Evolutionary conservation across 345 rosid genomes (phyloP).

Genomic region (Lepidium aucheri): DNA sequence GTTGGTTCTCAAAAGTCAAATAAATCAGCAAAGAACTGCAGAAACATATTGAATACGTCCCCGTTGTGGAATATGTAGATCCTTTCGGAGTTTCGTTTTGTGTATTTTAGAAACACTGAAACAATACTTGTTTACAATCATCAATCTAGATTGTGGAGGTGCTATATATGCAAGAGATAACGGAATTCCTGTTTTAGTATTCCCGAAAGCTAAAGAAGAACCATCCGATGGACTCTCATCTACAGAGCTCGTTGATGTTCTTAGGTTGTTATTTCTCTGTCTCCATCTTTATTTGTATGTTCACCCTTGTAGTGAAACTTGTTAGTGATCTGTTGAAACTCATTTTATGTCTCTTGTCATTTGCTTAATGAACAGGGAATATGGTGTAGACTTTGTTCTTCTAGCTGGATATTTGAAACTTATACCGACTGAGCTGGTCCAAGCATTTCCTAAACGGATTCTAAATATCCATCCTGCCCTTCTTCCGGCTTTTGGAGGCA

Average conservation of each 20-base stretch:
- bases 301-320: neutral
- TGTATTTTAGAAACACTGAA: neutral
- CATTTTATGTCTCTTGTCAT: neutral
- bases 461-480: conserved; percentile 76
- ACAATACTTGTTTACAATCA: neutral
- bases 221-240: conserved; percentile 46
- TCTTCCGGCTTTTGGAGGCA: conserved; percentile 91
- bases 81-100: neutral
- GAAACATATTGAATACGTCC: too few species aligned
- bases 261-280: conserved; percentile 35
- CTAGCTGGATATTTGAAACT: conserved; percentile 82
- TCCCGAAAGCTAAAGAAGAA: conserved; percentile 51
- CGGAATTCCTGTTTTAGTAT: conserved; percentile 56
- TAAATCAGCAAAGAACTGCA: too few species aligned
- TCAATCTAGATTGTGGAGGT: conserved; percentile 72
- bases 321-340: neutral
- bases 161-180: conserved; percentile 62
- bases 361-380: conserved; percentile 32
- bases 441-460: conserved; percentile 57
- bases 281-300: neutral
- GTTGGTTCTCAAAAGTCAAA: too few species aligned
- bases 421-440: conserved; percentile 52
- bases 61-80: neutral
- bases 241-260: conserved; percentile 50
- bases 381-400: conserved; percentile 65